Conservation (phyloP, 345 rosid species). For the Ceriops tagal region DNA sequence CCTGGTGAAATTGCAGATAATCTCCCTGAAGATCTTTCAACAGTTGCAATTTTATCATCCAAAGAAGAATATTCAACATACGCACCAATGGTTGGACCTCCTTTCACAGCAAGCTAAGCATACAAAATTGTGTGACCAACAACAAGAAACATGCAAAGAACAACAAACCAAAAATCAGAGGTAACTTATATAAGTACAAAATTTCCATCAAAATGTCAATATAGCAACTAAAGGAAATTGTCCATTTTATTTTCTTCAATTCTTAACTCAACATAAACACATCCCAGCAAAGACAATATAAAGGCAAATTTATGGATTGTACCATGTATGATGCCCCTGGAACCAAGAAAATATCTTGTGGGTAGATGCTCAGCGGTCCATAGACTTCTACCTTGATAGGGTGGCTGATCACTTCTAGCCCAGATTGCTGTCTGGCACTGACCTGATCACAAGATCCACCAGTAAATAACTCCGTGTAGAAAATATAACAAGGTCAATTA, state of each 20-base stretch:
- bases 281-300: background rate
- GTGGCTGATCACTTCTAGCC: slow-evolving; percentile 69
- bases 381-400: slow-evolving; percentile 78
- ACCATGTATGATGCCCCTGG: slow-evolving; percentile 92
- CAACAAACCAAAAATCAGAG: background rate
- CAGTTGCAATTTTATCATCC: slow-evolving; percentile 53
- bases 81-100: slow-evolving; percentile 84
- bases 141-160: slow-evolving; percentile 11
- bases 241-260: background rate
- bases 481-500: background rate
- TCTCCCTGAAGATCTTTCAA: slow-evolving; percentile 59
- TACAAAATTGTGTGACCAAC: slow-evolving; percentile 8
- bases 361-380: slow-evolving; percentile 73
- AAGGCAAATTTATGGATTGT: slow-evolving; percentile 21
- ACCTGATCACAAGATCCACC: slow-evolving; percentile 49
- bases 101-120: slow-evolving; percentile 61
- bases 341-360: slow-evolving; percentile 62
- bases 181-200: background rate
- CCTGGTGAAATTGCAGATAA: slow-evolving; percentile 76
- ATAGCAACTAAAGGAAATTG: slow-evolving; percentile 6
- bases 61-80: slow-evolving; percentile 52
- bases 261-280: background rate
- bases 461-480: slow-evolving; percentile 19
- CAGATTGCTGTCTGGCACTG: slow-evolving; percentile 70
- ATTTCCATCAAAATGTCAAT: background rate